Base-by-base conservation (phyloP, 345 rosid genomes). In the Eutrema japonicum region DNA sequence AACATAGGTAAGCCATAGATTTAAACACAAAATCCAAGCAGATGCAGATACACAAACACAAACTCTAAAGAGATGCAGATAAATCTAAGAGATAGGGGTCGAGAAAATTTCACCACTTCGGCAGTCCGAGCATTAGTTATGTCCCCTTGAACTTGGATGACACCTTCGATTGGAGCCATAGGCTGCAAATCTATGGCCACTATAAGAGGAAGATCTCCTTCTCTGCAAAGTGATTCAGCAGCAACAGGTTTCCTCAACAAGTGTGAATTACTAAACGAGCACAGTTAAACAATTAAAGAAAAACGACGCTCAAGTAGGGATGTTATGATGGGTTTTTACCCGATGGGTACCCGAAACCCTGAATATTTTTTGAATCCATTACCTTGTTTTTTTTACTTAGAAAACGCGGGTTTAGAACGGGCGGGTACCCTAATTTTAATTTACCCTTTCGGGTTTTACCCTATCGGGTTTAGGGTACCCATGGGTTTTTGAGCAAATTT, bases 151-250 rank as follows among this genome's bases (percentile, higher is more conserved):
- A 92, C 97, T 77, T 88, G 96, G 77, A 92, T 90, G 61, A 92
- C 97, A 71, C 99, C 99, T 79, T 95, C 99, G 48, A 88, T 90
- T 64, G 96, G 98, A 77, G 96, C 97, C 98, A 93, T 93, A 14
- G 98, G 98, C 82, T 93, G 97, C 77, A 95, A 84, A 82, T 91
- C 97, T 48, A 92, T 90, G 49, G 99, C 97, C 54, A 95, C 96
- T 41, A 95, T 92, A 70, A 95, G 96, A 48, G 96, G 96, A 72
- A 72, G 86, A 72, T 83, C 87, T 75, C 68, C 73, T 43, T 85
- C 85, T 80, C 96, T 94, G 81, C 65, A 85, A 72, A 70, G 52
- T 13, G 27, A 41, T 61, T 36, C 64, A 61, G 43, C 8, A 48
- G 18, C 29, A 69, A 29, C 4, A 68, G 35, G 6, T n/a, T n/a